These are phyloP conservation scores for Ogataea trehalophila DNA, from an alignment of 805 yeast species.

Conservation along the genomic window DNA sequence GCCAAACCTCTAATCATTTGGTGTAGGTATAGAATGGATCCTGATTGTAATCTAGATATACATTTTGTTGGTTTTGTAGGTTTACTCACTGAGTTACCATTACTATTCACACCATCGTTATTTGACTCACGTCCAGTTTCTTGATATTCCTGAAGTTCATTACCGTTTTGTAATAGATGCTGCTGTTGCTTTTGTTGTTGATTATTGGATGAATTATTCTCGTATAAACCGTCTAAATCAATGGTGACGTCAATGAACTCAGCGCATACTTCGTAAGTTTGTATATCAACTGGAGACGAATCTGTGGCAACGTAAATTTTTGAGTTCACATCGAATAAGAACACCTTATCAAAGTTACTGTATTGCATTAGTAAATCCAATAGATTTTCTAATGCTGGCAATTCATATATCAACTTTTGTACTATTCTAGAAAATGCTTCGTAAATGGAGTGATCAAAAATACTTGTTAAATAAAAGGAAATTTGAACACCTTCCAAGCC, in stretches of 20 bases:
- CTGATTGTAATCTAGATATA: slow-evolving; percentile 73
- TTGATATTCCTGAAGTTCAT: neutral
- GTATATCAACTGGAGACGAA: slow-evolving; percentile 91
- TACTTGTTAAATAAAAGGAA: slow-evolving; percentile 85
- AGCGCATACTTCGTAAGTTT: slow-evolving; percentile 93
- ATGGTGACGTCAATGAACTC: slow-evolving; percentile 94
- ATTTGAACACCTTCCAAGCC: slow-evolving; percentile 91
- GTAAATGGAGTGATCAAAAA: slow-evolving; percentile 91
- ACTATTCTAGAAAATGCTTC: slow-evolving; percentile 94
- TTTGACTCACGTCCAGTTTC: no score
- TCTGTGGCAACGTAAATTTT: slow-evolving; percentile 96
- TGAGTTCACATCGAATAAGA: slow-evolving; percentile 84
- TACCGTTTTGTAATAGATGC: neutral
- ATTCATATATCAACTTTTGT: slow-evolving; percentile 83
- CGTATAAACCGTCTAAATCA: slow-evolving; percentile 74
- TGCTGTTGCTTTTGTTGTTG: slow-evolving; percentile 3
- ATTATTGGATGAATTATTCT: slow-evolving; percentile 16
- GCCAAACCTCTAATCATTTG: slow-evolving; percentile 94
- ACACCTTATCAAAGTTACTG: slow-evolving; percentile 88
- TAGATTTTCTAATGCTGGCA: slow-evolving; percentile 83
- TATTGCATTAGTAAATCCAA: slow-evolving; percentile 85
- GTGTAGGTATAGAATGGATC: slow-evolving; percentile 74
- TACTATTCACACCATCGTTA: no score
- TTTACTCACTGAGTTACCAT: neutral
- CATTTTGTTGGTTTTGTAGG: slow-evolving; percentile 39